Conservation (phyloP, 208 protist species). For the Acanthamoeba divionensis region DNA sequence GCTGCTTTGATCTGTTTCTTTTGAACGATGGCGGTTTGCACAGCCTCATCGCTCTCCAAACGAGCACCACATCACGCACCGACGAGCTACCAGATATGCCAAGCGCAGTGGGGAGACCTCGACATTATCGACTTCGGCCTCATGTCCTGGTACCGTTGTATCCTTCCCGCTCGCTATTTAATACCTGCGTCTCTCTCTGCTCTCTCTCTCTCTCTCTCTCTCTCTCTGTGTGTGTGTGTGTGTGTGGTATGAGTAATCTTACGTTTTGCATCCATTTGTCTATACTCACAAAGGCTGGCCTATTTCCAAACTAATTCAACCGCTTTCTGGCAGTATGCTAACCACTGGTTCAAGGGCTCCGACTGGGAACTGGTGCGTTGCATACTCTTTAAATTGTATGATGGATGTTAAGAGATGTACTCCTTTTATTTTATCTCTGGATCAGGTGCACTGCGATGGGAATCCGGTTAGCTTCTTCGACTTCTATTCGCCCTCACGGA, state of each 20-base stretch:
- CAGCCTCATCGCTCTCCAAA: too few species aligned
- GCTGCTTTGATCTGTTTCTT: too few species aligned
- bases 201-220: too few species aligned
- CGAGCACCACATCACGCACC: neutral
- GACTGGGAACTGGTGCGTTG: neutral
- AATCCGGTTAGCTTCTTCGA: conserved; percentile 44
- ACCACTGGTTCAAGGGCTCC: conserved; percentile 1
- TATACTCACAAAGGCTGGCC: neutral
- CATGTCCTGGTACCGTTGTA: neutral
- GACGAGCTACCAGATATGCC: neutral
- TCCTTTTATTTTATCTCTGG: neutral
- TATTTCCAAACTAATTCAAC: conserved; percentile 16
- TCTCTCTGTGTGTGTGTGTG: neutral
- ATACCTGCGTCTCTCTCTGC: neutral
- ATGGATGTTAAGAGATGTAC: neutral
- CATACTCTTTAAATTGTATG: neutral
- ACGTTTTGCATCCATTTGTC: neutral
- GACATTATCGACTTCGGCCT: conserved; percentile 50
- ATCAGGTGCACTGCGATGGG: neutral
- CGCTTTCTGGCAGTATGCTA: neutral
- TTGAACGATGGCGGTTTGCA: too few species aligned
- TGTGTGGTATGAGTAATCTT: neutral
- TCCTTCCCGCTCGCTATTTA: neutral
- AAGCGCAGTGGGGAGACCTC: neutral
- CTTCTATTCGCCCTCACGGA: conserved; percentile 21